Percentiles rank a stretch among this genome's conserved stretches.
Evolutionary conservation across 2,329 filamentous ascomycete species (phyloP).

Genomic region (Sporothrix inflata): DNA sequence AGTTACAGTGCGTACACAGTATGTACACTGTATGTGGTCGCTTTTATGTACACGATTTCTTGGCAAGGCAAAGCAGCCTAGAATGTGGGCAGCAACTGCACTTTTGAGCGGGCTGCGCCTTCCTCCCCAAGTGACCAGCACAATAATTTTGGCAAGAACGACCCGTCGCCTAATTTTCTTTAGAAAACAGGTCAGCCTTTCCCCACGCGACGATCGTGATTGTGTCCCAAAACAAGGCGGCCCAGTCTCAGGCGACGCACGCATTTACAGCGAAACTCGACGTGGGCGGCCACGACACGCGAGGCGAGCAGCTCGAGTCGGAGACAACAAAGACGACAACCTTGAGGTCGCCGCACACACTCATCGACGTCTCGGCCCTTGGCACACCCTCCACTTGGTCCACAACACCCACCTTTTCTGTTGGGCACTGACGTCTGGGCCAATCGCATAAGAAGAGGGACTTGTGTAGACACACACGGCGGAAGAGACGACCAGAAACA

Average conservation of each 20-base stretch:
- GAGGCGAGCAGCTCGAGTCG: neutral
- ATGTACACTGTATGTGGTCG: neutral
- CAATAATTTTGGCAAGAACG: constrained; percentile 5
- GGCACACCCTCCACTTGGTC: neutral
- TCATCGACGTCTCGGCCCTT: neutral
- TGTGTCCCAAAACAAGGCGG: neutral
- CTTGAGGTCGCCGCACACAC: neutral
- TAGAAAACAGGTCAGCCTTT: neutral
- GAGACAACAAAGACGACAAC: neutral
- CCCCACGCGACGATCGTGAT: neutral
- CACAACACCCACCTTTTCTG: neutral
- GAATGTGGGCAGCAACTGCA: neutral
- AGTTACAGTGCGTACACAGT: neutral
- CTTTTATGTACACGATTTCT: neutral
- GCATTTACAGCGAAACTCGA: neutral
- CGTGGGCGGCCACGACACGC: neutral
- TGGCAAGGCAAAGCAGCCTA: neutral
- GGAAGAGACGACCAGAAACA: neutral
- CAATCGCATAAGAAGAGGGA: neutral
- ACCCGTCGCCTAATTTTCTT: neutral
- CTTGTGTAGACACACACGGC: neutral
- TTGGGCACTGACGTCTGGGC: neutral
- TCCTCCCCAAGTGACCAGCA: neutral
- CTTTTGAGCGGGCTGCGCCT: neutral
- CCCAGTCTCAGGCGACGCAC: neutral